Conservation (phyloP, 345 rosid species). For the Lagerstroemia speciosa region DNA sequence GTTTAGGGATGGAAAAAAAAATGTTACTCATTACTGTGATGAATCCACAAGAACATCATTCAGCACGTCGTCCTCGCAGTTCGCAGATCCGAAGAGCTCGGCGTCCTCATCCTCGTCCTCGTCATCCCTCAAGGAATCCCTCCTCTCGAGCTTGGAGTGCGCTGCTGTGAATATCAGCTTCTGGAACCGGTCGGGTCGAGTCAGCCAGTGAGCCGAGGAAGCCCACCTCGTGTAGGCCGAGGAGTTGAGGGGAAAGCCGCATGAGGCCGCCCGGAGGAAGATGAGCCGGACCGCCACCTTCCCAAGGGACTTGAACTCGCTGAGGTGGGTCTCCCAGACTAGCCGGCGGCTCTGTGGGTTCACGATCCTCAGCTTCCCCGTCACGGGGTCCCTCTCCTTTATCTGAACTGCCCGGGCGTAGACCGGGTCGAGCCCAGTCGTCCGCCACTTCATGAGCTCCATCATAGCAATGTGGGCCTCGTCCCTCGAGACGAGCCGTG, state of each 20-base stretch:
- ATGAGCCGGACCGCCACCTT: slow-evolving; percentile 97
- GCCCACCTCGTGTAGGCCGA: slow-evolving; percentile 80
- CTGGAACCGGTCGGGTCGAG: slow-evolving; percentile 64
- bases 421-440: slow-evolving; percentile 90
- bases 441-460: slow-evolving; percentile 99
- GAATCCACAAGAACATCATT: slow-evolving; percentile 83
- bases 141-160: slow-evolving; percentile 73
- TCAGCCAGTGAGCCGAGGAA: slow-evolving; percentile 47
- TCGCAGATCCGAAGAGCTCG: slow-evolving; percentile 67
- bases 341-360: slow-evolving; percentile 95
- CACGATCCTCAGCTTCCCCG: slow-evolving; percentile 80
- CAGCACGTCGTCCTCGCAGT: slow-evolving; percentile 80
- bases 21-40: slow-evolving; percentile 48
- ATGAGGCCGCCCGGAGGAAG: slow-evolving; percentile 80
- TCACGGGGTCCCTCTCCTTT: slow-evolving; percentile 80
- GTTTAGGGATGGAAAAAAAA: slow-evolving; percentile 8
- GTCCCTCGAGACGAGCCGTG: slow-evolving; percentile 85
- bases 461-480: slow-evolving; percentile 94
- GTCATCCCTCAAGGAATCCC: slow-evolving; percentile 69
- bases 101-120: slow-evolving; percentile 91
- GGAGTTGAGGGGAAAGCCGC: slow-evolving; percentile 81
- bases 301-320: slow-evolving; percentile 81
- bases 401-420: slow-evolving; percentile 96
- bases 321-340: slow-evolving; percentile 96
- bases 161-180: slow-evolving; percentile 86